phyloP scores from a whole-genome alignment of 768 basidiomycete genomes.

The Albatrellus ellisii region DNA sequence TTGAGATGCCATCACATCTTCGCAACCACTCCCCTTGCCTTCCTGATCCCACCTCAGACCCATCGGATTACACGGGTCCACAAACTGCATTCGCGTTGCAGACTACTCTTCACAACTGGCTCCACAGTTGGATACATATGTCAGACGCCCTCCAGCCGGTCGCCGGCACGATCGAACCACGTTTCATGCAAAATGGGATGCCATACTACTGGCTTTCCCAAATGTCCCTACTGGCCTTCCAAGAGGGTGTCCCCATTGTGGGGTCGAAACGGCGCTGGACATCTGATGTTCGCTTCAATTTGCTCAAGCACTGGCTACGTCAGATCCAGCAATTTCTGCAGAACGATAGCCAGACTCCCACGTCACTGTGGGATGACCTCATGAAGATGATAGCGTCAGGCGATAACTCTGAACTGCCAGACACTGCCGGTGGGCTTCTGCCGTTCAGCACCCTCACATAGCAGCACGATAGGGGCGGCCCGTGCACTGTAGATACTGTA shows the following conservation, averaged over 20 bases:
- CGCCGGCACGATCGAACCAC: constrained; percentile 7
- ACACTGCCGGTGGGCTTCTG: no score
- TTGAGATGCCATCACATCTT: not conserved
- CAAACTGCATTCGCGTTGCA: constrained; percentile 22
- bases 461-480: no score
- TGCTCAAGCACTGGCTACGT: constrained; percentile 11
- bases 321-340: constrained; percentile 10
- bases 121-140: constrained; percentile 29
- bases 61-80: not conserved
- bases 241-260: constrained; percentile 25
- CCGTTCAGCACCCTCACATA: no score
- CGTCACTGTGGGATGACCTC: constrained; percentile 11
- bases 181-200: constrained; percentile 19
- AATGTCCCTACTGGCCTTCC: constrained; percentile 30
- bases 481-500: no score
- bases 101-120: constrained; percentile 38
- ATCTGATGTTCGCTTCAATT: constrained; percentile 10
- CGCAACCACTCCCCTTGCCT: not conserved
- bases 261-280: constrained; percentile 11
- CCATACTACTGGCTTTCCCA: constrained; percentile 46
- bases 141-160: constrained; percentile 5
- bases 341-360: constrained; percentile 7
- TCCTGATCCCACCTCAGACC: not conserved
- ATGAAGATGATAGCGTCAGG: constrained; percentile 10
- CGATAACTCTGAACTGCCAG: no score